Conservation (phyloP, 257 asterid species). For the Primulina huaijiensis region DNA sequence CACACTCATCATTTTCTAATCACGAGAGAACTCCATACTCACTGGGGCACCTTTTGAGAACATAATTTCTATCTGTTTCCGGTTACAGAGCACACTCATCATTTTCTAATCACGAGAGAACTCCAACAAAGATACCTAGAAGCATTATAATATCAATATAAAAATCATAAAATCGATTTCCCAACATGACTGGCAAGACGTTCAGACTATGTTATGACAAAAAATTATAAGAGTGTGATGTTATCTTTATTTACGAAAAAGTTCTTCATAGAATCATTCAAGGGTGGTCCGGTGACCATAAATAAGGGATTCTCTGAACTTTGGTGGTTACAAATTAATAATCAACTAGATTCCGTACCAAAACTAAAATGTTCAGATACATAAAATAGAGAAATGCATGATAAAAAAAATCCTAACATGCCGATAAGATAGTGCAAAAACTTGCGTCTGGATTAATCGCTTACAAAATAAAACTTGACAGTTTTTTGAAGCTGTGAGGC, state of each 20-base stretch:
- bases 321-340: not conserved
- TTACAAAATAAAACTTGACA: not conserved
- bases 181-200: conserved; percentile 13
- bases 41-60: conserved; percentile 99
- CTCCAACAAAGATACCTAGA: conserved; percentile 83
- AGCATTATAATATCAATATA: conserved; percentile 25
- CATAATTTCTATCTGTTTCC: conserved; percentile 88
- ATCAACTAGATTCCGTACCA: too few relatives aligned
- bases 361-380: too few relatives aligned
- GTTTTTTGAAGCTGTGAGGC: too few relatives aligned
- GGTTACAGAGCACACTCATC: conserved; percentile 98
- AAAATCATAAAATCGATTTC: conserved; percentile 2
- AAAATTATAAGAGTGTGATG: not conserved
- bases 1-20: conserved; percentile 99
- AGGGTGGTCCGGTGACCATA: not conserved
- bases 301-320: conserved; percentile 11
- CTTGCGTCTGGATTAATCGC: not conserved
- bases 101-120: conserved; percentile 98
- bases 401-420: too few relatives aligned
- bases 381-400: too few relatives aligned
- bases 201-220: not conserved
- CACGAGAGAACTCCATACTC: conserved; percentile 98
- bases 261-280: conserved; percentile 4
- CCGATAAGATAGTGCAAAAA: not conserved
- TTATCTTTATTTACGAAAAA: conserved; percentile 6